A percentile compares a stretch with the other conserved stretches of the same genome.
phyloP scores from a whole-genome alignment of 768 basidiomycete genomes.

The Candolleomyces efflorescens region DNA sequence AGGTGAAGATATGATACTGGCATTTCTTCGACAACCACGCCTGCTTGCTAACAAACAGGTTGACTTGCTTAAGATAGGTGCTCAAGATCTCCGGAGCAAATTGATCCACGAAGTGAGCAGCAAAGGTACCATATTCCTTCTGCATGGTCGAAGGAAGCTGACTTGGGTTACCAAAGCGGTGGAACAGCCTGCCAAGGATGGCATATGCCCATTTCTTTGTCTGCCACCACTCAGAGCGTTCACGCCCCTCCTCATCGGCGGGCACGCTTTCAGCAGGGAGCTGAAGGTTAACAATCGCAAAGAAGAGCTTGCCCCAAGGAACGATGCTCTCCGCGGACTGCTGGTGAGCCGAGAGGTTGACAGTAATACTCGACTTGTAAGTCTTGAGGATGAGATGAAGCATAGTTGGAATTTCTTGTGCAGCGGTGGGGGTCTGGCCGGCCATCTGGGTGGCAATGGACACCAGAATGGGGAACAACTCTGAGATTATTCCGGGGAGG shows the following conservation, averaged over 20 bases:
- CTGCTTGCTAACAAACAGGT: constrained; percentile 69
- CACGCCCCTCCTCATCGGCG: constrained; percentile 69
- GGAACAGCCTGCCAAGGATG: constrained; percentile 76
- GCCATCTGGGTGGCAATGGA: constrained; percentile 70
- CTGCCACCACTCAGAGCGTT: constrained; percentile 85
- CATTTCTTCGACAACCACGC: constrained; percentile 81
- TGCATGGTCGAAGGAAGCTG: constrained; percentile 75
- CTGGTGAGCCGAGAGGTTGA: constrained; percentile 69
- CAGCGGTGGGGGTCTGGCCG: constrained; percentile 52
- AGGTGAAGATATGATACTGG: constrained; percentile 78
- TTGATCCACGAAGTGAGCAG: constrained; percentile 67
- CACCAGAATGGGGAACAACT: constrained; percentile 73
- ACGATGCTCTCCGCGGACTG: constrained; percentile 72
- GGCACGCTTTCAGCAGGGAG: constrained; percentile 65
- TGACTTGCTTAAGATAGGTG: constrained; percentile 67
- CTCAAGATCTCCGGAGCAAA: constrained; percentile 89
- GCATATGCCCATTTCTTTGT: constrained; percentile 92
- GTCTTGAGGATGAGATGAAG: constrained; percentile 85
- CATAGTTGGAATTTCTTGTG: constrained; percentile 76
- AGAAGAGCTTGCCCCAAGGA: constrained; percentile 84
- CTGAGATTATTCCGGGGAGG: constrained; percentile 52
- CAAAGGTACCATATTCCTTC: constrained; percentile 64
- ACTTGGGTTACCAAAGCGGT: constrained; percentile 84
- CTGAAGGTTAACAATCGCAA: constrained; percentile 70
- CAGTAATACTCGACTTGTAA: constrained; percentile 79